phyloP scores from a whole-genome alignment of 345 rosid genomes.

The Carallia brachiata region DNA sequence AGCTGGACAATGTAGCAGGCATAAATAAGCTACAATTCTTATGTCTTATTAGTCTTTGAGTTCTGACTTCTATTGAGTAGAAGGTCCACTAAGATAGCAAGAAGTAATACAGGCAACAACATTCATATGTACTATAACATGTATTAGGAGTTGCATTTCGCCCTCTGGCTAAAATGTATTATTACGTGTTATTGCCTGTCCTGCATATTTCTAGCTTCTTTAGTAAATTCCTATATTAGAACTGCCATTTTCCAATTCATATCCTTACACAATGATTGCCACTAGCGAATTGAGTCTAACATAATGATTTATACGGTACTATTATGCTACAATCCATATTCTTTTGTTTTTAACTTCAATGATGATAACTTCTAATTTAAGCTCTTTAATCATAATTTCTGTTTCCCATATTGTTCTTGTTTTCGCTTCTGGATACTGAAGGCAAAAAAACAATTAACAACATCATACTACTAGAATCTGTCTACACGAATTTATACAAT shows the following conservation, averaged over 20 bases:
- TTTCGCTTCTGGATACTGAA: neutral
- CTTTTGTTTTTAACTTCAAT: neutral
- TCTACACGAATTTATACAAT: neutral
- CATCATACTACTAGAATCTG: neutral
- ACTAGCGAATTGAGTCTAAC: neutral
- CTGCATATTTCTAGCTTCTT: neutral
- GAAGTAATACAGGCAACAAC: no score
- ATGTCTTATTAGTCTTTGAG: neutral
- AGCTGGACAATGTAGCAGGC: neutral
- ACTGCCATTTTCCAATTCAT: neutral
- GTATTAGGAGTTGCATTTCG: no score
- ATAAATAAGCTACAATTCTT: neutral
- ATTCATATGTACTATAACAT: no score
- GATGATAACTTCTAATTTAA: slow-evolving; percentile 17
- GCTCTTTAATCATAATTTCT: slow-evolving; percentile 8
- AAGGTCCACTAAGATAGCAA: no score
- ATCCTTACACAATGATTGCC: no score
- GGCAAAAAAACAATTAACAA: neutral
- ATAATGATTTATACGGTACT: slow-evolving; percentile 10
- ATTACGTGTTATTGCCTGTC: neutral
- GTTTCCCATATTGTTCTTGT: neutral
- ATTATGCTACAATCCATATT: slow-evolving; percentile 1
- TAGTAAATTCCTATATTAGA: neutral
- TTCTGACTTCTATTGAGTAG: neutral
- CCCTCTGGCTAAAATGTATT: neutral